Conservation (phyloP, 495 filamentous ascomycete species). For the Podospora didyma region DNA sequence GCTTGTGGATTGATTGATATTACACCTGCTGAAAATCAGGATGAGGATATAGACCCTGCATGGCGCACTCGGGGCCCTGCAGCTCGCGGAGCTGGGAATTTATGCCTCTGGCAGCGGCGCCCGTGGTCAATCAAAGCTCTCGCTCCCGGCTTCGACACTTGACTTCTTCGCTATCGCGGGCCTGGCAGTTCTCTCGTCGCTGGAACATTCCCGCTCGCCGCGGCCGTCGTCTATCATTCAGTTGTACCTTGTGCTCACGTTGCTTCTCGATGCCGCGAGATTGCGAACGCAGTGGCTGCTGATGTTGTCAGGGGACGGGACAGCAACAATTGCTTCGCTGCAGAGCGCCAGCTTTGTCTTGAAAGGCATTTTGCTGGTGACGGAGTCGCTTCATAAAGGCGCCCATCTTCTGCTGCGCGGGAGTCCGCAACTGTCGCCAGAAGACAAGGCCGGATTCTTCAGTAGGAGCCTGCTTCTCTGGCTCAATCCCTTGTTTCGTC, state of each 20-base stretch:
- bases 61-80: background rate
- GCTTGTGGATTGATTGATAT: too few species aligned
- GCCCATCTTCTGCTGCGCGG: background rate
- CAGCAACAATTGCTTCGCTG: background rate
- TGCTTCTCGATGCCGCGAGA: background rate
- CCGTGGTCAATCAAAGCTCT: background rate
- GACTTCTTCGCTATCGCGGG: background rate
- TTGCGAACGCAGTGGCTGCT: background rate
- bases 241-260: background rate
- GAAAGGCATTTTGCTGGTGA: background rate
- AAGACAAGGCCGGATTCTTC: background rate
- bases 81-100: background rate
- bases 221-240: background rate
- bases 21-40: background rate
- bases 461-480: background rate
- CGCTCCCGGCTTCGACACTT: background rate
- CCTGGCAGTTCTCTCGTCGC: background rate
- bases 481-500: background rate
- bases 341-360: background rate
- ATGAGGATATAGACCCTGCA: background rate
- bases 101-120: background rate
- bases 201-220: background rate
- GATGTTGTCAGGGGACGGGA: background rate
- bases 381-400: background rate
- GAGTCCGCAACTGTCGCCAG: background rate